Percentiles rank a stretch among this genome's conserved stretches.
phyloP scores from a whole-genome alignment of 176 grass and related monocot species.

The Cocos nucifera region DNA sequence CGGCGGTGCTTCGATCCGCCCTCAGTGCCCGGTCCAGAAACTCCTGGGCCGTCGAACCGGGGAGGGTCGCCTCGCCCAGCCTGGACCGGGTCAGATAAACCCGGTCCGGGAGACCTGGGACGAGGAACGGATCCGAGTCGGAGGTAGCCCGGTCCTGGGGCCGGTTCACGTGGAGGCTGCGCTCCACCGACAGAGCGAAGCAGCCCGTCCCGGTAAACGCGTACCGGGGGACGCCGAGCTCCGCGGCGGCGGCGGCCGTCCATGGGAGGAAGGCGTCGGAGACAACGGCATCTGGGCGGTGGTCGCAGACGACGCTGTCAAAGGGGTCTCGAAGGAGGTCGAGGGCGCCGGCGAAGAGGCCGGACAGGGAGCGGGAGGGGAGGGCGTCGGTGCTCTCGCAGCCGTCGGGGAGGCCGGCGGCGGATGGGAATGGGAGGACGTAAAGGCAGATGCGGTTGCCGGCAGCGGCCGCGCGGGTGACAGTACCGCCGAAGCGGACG shows the following conservation, averaged over 20 bases:
- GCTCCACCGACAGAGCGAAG: conserved; percentile 57
- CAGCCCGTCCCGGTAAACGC: conserved; percentile 52
- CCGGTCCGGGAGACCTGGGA: conserved; percentile 32
- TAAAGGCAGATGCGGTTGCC: conserved; percentile 25
- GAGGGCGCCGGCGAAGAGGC: conserved; percentile 30
- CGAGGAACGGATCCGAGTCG: conserved; percentile 36
- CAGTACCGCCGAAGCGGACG: conserved; percentile 22
- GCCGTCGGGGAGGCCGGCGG: conserved; percentile 23
- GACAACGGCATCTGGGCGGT: conserved; percentile 37
- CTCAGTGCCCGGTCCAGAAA: conserved; percentile 36
- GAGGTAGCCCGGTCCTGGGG: conserved; percentile 26
- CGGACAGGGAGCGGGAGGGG: conserved; percentile 31
- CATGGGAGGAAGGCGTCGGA: conserved; percentile 59
- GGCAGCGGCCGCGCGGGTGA: conserved; percentile 22
- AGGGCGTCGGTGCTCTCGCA: conserved; percentile 48
- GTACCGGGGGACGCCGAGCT: conserved; percentile 46
- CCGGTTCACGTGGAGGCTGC: conserved; percentile 22
- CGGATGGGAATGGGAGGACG: conserved; percentile 1
- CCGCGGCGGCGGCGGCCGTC: conserved; percentile 30
- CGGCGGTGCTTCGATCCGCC: conserved; percentile 37
- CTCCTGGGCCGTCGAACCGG: conserved; percentile 28
- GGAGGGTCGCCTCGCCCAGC: conserved; percentile 51
- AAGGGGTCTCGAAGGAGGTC: conserved; percentile 54
- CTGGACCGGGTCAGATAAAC: conserved; percentile 38
- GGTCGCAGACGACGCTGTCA: conserved; percentile 15